Conservation (phyloP, 2,329 filamentous ascomycete genomes). For the Pleurostoma richardsiae region DNA sequence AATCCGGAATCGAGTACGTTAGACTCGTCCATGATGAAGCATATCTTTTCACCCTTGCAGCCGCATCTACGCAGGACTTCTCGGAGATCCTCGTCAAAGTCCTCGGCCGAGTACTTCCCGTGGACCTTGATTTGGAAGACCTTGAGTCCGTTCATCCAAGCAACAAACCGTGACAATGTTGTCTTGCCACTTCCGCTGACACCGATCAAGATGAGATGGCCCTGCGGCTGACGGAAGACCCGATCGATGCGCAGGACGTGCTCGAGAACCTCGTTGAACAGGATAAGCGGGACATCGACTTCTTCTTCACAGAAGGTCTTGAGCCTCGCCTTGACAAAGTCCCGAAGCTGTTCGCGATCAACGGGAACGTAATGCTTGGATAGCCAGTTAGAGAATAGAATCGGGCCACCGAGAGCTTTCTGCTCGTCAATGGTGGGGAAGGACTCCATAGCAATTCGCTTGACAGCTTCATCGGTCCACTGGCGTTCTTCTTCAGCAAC, state of each 20-base stretch:
- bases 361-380: conserved; percentile 98
- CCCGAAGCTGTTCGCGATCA: conserved; percentile 87
- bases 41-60: conserved; percentile 98
- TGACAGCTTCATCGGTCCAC: conserved; percentile 90
- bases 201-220: conserved; percentile 96
- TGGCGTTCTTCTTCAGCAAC: conserved; percentile 89
- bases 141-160: conserved; percentile 99
- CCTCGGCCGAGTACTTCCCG: conserved; percentile 94
- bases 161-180: conserved; percentile 93
- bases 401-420: conserved; percentile 84
- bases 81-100: conserved; percentile 96
- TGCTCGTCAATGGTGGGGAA: conserved; percentile 95
- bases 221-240: conserved; percentile 96
- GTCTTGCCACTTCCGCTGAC: conserved; percentile 99
- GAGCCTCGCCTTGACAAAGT: conserved; percentile 95
- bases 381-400: conserved; percentile 98
- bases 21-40: conserved; percentile 99
- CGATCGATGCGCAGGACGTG: conserved; percentile 97
- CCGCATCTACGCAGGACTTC: conserved; percentile 90
- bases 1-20: conserved; percentile 99
- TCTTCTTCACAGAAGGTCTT: conserved; percentile 99
- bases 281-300: conserved; percentile 92
- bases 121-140: conserved; percentile 99
- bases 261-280: conserved; percentile 99
- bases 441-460: conserved; percentile 78